Conservation (phyloP, 73 alveolate genomes). For the Paramecium primaurelia region DNA sequence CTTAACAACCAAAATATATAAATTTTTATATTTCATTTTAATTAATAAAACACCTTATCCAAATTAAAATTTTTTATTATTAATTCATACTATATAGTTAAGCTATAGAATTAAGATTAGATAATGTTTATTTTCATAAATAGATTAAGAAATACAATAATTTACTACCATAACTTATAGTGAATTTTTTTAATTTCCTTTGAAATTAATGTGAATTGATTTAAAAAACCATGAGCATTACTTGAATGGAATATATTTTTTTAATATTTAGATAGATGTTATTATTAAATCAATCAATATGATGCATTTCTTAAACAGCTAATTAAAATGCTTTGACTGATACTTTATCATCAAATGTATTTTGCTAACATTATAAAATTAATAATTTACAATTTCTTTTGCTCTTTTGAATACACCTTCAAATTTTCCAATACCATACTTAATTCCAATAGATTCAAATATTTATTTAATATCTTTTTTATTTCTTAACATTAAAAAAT, state of each 20-base stretch:
- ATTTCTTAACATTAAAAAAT: constrained; percentile 44
- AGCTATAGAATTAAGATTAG: background rate
- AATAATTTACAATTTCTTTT: constrained; percentile 38
- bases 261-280: background rate
- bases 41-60: background rate
- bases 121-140: background rate
- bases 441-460: constrained; percentile 57
- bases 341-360: constrained; percentile 36
- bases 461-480: constrained; percentile 53
- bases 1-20: background rate
- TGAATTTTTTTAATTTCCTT: background rate
- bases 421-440: constrained; percentile 58
- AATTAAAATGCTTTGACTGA: constrained; percentile 41
- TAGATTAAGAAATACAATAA: too few relatives aligned
- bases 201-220: background rate
- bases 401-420: constrained; percentile 66
- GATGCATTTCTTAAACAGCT: constrained; percentile 41
- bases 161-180: background rate
- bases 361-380: background rate
- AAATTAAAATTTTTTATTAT: background rate
- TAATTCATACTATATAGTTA: too few relatives aligned
- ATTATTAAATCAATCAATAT: constrained; percentile 6
- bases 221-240: background rate
- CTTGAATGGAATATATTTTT: background rate
- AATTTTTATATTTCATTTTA: too few relatives aligned